Conservation (phyloP, 2,329 filamentous ascomycete genomes). For the Ophidiomyces ophidiicola region DNA sequence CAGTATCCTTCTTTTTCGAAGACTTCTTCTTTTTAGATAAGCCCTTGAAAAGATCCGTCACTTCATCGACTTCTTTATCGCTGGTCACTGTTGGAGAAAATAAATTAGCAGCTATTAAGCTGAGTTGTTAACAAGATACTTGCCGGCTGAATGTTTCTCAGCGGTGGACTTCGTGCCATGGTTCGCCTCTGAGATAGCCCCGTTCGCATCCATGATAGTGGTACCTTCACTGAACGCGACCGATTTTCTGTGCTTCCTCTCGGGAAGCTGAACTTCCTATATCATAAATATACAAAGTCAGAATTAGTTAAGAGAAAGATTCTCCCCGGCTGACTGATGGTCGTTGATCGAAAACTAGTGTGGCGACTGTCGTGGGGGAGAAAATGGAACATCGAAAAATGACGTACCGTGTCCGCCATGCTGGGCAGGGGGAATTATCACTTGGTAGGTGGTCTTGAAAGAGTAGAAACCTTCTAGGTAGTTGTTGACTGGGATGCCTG, state of each 20-base stretch:
- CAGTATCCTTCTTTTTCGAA: conserved; percentile 47
- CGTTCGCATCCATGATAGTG: conserved; percentile 79
- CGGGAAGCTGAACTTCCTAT: conserved; percentile 29
- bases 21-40: conserved; percentile 65
- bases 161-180: conserved; percentile 66
- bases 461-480: no score
- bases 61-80: conserved; percentile 51
- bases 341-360: background rate
- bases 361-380: conserved; percentile 20
- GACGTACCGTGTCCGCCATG: conserved; percentile 37
- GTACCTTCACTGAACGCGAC: conserved; percentile 86
- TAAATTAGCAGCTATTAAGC: conserved; percentile 40
- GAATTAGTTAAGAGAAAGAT: background rate
- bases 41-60: conserved; percentile 55
- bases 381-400: conserved; percentile 28
- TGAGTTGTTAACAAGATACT: conserved; percentile 20
- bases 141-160: conserved; percentile 63
- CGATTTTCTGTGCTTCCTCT: conserved; percentile 66
- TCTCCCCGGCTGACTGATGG: background rate
- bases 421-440: conserved; percentile 11
- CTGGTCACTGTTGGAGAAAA: conserved; percentile 35
- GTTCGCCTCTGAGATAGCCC: conserved; percentile 63
- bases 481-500: no score
- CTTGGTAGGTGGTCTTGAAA: background rate
- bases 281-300: conserved; percentile 19